Conservation (phyloP, 805 yeast species). For the Starmerella sirachaensis region DNA sequence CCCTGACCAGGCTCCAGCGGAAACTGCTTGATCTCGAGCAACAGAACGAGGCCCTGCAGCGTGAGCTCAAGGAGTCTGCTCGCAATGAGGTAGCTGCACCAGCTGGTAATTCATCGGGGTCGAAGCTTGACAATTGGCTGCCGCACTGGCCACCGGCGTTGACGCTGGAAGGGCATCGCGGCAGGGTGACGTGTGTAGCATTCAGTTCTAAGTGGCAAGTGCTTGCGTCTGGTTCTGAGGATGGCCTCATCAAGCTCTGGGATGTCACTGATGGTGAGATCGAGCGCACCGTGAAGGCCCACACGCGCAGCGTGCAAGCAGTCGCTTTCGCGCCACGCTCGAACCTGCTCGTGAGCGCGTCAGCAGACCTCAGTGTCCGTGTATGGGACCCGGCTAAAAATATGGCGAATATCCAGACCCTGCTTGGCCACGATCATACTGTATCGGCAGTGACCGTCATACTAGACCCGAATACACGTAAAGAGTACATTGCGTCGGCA, state of each 20-base stretch:
- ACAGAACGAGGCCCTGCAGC: conserved; percentile 37
- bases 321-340: conserved; percentile 43
- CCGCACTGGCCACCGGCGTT: conserved; percentile 39
- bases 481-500: conserved; percentile 47
- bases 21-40: conserved; percentile 56
- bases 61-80: conserved; percentile 23
- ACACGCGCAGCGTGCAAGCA: conserved; percentile 54
- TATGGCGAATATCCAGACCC: conserved; percentile 44
- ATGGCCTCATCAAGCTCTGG: conserved; percentile 67
- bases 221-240: conserved; percentile 53
- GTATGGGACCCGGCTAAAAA: conserved; percentile 52
- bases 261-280: conserved; percentile 54
- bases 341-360: conserved; percentile 35
- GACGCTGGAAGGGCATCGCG: conserved; percentile 42
- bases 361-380: conserved; percentile 46
- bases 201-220: conserved; percentile 68
- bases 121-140: conserved; percentile 46
- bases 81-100: conserved; percentile 20
- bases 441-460: conserved; percentile 46
- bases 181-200: conserved; percentile 48
- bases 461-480: conserved; percentile 25
- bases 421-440: conserved; percentile 81
- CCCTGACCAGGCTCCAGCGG: conserved; percentile 69
- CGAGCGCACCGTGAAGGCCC: conserved; percentile 55
- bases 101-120: background rate